These are phyloP conservation scores for Canariomyces notabilis DNA, from an alignment of 2,329 filamentous ascomycete genomes.

Conservation along the genomic window DNA sequence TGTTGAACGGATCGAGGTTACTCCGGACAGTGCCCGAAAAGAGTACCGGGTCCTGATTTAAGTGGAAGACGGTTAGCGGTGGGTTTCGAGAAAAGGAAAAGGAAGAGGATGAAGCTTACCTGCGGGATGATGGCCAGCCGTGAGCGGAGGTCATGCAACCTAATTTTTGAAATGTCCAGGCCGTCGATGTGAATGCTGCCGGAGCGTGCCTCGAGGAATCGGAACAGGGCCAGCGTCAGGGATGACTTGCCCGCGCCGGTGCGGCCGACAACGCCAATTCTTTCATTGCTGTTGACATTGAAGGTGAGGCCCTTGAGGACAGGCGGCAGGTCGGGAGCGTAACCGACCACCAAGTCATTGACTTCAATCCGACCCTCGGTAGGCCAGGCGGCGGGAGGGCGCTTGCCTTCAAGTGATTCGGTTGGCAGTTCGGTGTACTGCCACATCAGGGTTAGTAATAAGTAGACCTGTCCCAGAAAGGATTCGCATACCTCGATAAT, in stretches of 20 bases:
- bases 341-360: constrained; percentile 65
- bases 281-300: constrained; percentile 59
- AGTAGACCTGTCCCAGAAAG: background rate
- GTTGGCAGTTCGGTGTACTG: constrained; percentile 62
- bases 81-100: constrained; percentile 31
- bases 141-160: constrained; percentile 64
- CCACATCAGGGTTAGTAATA: background rate
- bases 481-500: constrained; percentile 52
- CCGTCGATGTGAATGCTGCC: constrained; percentile 68
- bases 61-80: background rate
- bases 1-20: constrained; percentile 72
- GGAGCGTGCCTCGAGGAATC: constrained; percentile 64
- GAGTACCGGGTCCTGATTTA: constrained; percentile 63
- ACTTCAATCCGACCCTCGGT: constrained; percentile 68
- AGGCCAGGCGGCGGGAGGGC: constrained; percentile 69
- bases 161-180: constrained; percentile 67
- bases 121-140: constrained; percentile 74
- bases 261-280: constrained; percentile 71
- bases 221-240: constrained; percentile 69
- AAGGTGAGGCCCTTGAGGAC: constrained; percentile 68
- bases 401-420: constrained; percentile 57
- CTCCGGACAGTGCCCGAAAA: constrained; percentile 73
- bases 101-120: constrained; percentile 25
- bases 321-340: constrained; percentile 65
- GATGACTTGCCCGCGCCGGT: constrained; percentile 77